A percentile compares a stretch with the other conserved stretches of the same genome.
Conservation (phyloP, 116 monocot species). For the Posidonia oceanica region DNA sequence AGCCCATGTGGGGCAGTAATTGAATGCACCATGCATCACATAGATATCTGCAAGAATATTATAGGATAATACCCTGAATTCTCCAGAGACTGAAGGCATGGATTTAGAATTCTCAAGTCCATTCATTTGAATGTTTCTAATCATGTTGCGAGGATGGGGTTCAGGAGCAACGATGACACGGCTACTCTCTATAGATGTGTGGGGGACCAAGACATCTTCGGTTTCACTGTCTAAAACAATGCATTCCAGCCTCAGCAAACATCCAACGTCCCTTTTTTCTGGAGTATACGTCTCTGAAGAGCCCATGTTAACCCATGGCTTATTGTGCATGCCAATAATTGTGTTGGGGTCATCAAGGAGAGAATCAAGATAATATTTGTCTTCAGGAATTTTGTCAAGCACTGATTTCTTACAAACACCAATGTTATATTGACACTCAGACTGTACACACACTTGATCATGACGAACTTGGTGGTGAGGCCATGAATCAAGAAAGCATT, state of each 20-base stretch:
- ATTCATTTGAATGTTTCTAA: constrained; percentile 36
- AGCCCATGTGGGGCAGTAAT: constrained; percentile 83
- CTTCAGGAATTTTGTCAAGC: background rate
- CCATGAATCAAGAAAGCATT: constrained; percentile 80
- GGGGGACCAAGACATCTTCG: constrained; percentile 35
- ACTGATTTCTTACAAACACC: background rate
- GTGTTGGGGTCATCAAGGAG: background rate
- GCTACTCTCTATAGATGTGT: constrained; percentile 42
- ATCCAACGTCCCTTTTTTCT: constrained; percentile 71
- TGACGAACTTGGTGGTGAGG: constrained; percentile 62
- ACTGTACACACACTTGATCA: constrained; percentile 9
- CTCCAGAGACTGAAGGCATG: constrained; percentile 8
- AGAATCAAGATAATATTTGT: background rate
- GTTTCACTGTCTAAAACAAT: constrained; percentile 45
- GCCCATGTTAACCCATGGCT: constrained; percentile 70
- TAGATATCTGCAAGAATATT: constrained; percentile 75
- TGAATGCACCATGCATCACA: constrained; percentile 48
- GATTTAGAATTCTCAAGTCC: constrained; percentile 15
- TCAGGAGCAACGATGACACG: constrained; percentile 80
- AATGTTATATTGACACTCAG: background rate
- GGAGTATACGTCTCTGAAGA: constrained; percentile 65
- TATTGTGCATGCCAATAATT: constrained; percentile 25
- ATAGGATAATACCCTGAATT: constrained; percentile 77
- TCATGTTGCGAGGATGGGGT: constrained; percentile 68
- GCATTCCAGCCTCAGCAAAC: constrained; percentile 85